Conservation (phyloP, 2,329 filamentous ascomycete species). For the Incumbomyces lentus region DNA sequence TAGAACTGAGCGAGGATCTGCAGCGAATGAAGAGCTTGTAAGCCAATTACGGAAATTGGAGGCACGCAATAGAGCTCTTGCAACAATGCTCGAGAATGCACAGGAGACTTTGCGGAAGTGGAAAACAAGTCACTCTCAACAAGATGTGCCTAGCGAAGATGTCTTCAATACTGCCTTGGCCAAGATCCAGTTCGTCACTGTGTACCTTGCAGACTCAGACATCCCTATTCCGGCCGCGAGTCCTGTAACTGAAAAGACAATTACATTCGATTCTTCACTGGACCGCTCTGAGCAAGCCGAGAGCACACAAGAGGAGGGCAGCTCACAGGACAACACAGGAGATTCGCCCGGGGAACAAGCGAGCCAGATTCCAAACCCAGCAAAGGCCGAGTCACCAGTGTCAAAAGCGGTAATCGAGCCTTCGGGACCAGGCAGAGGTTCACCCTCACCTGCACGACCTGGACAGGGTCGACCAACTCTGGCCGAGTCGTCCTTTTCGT, state of each 20-base stretch:
- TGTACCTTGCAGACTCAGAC: slow-evolving; percentile 32
- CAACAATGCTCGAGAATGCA: slow-evolving; percentile 31
- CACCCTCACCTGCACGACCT: neutral
- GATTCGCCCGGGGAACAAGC: too few species aligned
- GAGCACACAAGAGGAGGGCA: too few species aligned
- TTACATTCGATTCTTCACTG: too few species aligned
- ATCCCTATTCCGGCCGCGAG: slow-evolving; percentile 20
- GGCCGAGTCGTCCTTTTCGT: slow-evolving; percentile 38
- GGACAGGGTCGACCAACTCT: slow-evolving; percentile 29
- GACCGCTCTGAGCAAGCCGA: too few species aligned
- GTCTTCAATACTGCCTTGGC: slow-evolving; percentile 29
- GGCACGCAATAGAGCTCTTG: slow-evolving; percentile 32
- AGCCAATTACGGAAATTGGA: slow-evolving; percentile 28
- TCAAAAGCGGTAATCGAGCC: too few species aligned
- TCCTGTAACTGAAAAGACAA: neutral
- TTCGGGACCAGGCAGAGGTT: neutral
- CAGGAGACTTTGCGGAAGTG: slow-evolving; percentile 31
- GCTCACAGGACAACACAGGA: too few species aligned
- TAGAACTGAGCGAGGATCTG: neutral
- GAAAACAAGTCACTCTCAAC: slow-evolving; percentile 21
- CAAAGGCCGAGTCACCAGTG: too few species aligned
- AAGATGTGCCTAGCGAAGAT: slow-evolving; percentile 17
- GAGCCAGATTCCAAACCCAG: too few species aligned
- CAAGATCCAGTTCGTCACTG: slow-evolving; percentile 34
- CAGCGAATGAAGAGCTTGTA: slow-evolving; percentile 16